A percentile compares a stretch with the other conserved stretches of the same genome.
phyloP scores from a whole-genome alignment of 2,329 filamentous ascomycete species.

The Geosmithia putterillii region DNA sequence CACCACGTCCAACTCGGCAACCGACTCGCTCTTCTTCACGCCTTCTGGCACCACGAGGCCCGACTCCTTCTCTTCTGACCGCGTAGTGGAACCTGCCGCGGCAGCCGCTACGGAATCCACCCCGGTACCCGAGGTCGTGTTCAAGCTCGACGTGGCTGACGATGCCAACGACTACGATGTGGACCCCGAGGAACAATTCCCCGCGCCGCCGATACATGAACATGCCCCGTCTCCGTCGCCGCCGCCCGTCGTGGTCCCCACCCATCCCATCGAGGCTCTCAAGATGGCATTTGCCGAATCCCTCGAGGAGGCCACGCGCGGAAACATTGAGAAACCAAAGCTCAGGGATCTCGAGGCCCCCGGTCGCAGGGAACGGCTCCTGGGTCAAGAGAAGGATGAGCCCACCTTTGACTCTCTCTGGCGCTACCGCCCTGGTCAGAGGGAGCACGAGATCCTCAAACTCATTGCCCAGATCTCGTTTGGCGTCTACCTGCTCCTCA shows the following conservation, averaged over 20 bases:
- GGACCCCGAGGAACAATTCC: neutral
- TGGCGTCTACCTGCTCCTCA: constrained; percentile 77
- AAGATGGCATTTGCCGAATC: constrained; percentile 77
- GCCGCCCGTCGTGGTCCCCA: neutral
- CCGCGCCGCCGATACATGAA: neutral
- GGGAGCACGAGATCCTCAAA: constrained; percentile 81
- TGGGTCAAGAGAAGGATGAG: constrained; percentile 57
- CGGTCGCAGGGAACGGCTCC: constrained; percentile 50
- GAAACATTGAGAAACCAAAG: constrained; percentile 35
- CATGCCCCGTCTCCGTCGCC: neutral
- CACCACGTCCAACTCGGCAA: neutral
- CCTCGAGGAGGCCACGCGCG: constrained; percentile 56
- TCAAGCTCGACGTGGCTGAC: neutral
- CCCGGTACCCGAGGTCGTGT: neutral
- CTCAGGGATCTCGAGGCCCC: constrained; percentile 43
- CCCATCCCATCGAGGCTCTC: constrained; percentile 63
- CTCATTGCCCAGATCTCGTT: constrained; percentile 88
- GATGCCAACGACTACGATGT: neutral
- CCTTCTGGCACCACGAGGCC: neutral
- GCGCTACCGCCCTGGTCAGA: constrained; percentile 63
- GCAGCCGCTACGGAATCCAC: neutral
- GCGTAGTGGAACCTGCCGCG: neutral
- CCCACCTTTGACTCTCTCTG: constrained; percentile 62
- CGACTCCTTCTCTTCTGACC: neutral
- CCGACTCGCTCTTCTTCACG: neutral